Evolutionary conservation across 2,329 filamentous ascomycete species (phyloP).

Genomic region (Alternaria gaisen): DNA sequence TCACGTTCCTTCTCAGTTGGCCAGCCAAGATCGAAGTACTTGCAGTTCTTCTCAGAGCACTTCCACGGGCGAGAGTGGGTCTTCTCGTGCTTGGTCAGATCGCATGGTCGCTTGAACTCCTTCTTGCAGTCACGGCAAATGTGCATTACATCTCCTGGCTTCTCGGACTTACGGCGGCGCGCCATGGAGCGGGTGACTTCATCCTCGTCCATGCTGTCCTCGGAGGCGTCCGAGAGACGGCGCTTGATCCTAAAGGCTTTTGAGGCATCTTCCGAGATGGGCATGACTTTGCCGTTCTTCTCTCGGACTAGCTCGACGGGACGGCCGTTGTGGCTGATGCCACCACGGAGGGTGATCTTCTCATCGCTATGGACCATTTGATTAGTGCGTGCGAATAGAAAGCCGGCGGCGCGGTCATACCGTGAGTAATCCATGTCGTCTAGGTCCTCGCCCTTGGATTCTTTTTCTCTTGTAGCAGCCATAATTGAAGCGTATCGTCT

Average conservation of each 20-base stretch:
- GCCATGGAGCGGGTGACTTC: conserved; percentile 92
- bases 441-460: conserved; percentile 63
- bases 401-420: conserved; percentile 45
- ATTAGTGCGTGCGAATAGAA: conserved; percentile 36
- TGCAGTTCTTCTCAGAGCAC: conserved; percentile 82
- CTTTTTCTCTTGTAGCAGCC: conserved; percentile 74
- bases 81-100: conserved; percentile 97
- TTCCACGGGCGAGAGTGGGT: conserved; percentile 97
- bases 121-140: conserved; percentile 82
- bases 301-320: conserved; percentile 85
- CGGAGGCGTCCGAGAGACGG: conserved; percentile 50
- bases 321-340: conserved; percentile 80
- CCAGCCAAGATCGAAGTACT: conserved; percentile 90
- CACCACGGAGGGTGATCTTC: conserved; percentile 81
- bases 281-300: conserved; percentile 80
- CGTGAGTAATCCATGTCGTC: conserved; percentile 62
- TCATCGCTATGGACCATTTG: conserved; percentile 62
- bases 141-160: conserved; percentile 83
- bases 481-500: conserved; percentile 87
- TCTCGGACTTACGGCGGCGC: conserved; percentile 90
- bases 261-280: conserved; percentile 68
- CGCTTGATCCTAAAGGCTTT: conserved; percentile 69
- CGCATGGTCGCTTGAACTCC: conserved; percentile 95
- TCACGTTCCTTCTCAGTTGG: conserved; percentile 98
- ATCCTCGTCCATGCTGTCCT: conserved; percentile 80